Percentiles rank a stretch among this genome's conserved stretches.
phyloP scores from a whole-genome alignment of 768 basidiomycete genomes.

The Tubosaeta sp. region DNA sequence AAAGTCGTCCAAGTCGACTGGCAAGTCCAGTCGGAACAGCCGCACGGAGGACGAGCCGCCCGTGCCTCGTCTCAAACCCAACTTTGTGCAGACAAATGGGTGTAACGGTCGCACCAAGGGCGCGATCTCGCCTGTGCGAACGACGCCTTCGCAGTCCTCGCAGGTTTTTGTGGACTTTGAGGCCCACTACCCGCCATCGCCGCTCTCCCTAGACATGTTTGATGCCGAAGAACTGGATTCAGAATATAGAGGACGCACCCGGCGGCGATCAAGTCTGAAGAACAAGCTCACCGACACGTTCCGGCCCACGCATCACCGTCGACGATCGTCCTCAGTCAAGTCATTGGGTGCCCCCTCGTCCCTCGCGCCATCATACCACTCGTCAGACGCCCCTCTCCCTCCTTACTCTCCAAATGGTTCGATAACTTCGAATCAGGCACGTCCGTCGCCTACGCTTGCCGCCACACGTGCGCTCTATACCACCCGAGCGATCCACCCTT shows the following conservation, averaged over 20 bases:
- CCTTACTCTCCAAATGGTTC: slow-evolving; percentile 21
- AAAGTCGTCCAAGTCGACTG: slow-evolving; percentile 33
- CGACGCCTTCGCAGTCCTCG: slow-evolving; percentile 22
- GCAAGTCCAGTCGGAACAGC: slow-evolving; percentile 29
- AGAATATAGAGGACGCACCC: slow-evolving; percentile 24
- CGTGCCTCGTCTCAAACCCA: slow-evolving; percentile 29
- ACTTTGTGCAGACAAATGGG: slow-evolving; percentile 19
- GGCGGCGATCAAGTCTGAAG: slow-evolving; percentile 30
- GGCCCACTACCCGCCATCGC: slow-evolving; percentile 25
- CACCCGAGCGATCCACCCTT: slow-evolving; percentile 66
- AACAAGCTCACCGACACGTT: slow-evolving; percentile 33
- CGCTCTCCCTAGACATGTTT: slow-evolving; percentile 22
- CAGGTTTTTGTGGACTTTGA: slow-evolving; percentile 27
- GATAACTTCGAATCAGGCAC: slow-evolving; percentile 11
- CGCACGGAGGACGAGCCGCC: slow-evolving; percentile 27
- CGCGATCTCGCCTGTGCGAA: slow-evolving; percentile 23
- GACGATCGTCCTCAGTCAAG: slow-evolving; percentile 31
- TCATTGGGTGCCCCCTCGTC: slow-evolving; percentile 30
- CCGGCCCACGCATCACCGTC: slow-evolving; percentile 29
- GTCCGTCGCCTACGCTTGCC: slow-evolving; percentile 22
- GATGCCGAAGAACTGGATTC: slow-evolving; percentile 25
- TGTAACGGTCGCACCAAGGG: slow-evolving; percentile 42
- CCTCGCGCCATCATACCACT: slow-evolving; percentile 19
- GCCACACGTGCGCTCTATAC: slow-evolving; percentile 53
- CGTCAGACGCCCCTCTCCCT: slow-evolving; percentile 20